These are phyloP conservation scores for Kodamaea suecica DNA, from an alignment of 1,139 yeast species.

Conservation along the genomic window DNA sequence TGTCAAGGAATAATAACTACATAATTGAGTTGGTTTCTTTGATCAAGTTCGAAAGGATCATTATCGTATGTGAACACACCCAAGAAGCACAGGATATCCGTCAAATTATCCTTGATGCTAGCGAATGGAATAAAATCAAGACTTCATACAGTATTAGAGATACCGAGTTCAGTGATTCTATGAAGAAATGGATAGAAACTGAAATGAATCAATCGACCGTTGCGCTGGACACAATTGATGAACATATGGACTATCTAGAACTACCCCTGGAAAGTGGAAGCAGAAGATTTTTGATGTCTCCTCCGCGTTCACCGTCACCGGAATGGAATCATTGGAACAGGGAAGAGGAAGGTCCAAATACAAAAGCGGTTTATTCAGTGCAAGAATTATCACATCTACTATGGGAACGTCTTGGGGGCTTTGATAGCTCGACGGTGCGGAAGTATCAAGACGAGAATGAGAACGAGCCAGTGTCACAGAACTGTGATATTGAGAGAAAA, in stretches of 20 bases:
- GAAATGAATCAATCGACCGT: slow-evolving; percentile 6
- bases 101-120: slow-evolving; percentile 15
- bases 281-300: slow-evolving; percentile 43
- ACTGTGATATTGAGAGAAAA: slow-evolving; percentile 19
- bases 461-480: slow-evolving; percentile 3
- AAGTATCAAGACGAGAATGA: slow-evolving; percentile 18
- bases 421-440: slow-evolving; percentile 35
- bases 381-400: slow-evolving; percentile 41
- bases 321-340: slow-evolving; percentile 48
- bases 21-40: slow-evolving; percentile 38
- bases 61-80: slow-evolving; percentile 32
- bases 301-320: slow-evolving; percentile 47
- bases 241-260: slow-evolving; percentile 33
- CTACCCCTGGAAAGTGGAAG: slow-evolving; percentile 42
- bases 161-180: slow-evolving; percentile 21
- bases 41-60: slow-evolving; percentile 32
- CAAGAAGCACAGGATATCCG: slow-evolving; percentile 23
- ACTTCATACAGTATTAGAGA: slow-evolving; percentile 37
- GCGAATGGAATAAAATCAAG: slow-evolving; percentile 18
- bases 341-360: slow-evolving; percentile 44
- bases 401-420: slow-evolving; percentile 47
- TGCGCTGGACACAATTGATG: slow-evolving; percentile 2
- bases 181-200: slow-evolving; percentile 5
- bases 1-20: slow-evolving; percentile 23
- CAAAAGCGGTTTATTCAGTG: slow-evolving; percentile 36